Evolutionary conservation across 768 basidiomycete species (phyloP), one percentile per base, ranked within the genome.

Genomic region (Lactarius trivialis): DNA sequence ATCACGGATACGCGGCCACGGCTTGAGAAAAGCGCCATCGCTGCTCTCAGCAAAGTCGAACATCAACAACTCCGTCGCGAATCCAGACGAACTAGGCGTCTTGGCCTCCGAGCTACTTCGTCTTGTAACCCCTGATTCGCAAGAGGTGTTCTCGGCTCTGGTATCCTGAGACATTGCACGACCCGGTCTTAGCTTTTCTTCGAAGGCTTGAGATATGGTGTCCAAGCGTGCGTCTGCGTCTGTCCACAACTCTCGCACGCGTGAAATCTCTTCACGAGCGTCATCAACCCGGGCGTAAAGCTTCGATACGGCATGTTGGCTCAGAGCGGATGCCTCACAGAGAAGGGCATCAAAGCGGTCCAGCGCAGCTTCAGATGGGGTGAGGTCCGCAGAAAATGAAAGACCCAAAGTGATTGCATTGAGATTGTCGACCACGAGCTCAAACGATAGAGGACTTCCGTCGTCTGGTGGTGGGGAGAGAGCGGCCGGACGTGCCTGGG

Each of bases 251-350:
- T 71, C 75, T 55, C 81, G 79, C 48, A 82, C 75, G 37, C 76
- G 76, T 36, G 77, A 72, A 4, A 88, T 71, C 54, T 84, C 82
- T 59, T 76, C 77, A 41, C 73, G 69, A 0, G 77, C 78, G 50
- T 85, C 84, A 9, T 82, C 76, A 6, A 83, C 73, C 53, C 82
- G 81, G 3, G 76, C 73, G 41, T 80, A 82, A 71, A 84, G 82
- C 52, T 82, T 77, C 1, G 75, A 68, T 54, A 85, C 71, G 36
- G 86, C 74, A 3, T 76, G 71, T 28, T 77, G 70, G 36, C 79
- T 77, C 56, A 82, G 73, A 34, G 78, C 76, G 24, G 76, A 73
- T 2, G 81, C 76, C 55, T 86, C 81, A 4, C 74, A 70, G 32
- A 87, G 71, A 43, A 81, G 68, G 24, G 73, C 76, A 33, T 78